Conservation (phyloP, 805 yeast species). For the Yamadazyma phyllophila region DNA sequence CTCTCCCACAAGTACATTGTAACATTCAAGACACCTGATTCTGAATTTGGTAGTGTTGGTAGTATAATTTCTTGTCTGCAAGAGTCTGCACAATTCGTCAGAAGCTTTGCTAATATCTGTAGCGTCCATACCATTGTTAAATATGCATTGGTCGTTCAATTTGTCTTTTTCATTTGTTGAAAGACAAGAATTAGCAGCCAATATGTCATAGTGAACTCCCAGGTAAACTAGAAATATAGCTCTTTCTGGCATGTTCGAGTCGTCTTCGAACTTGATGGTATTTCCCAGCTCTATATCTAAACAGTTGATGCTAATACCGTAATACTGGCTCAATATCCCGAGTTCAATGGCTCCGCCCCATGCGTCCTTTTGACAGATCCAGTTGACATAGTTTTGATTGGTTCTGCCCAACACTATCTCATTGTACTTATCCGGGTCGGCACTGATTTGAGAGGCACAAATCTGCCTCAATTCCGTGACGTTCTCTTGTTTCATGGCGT, state of each 20-base stretch:
- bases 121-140: conserved; percentile 35
- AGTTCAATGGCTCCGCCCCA: conserved; percentile 89
- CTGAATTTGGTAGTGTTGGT: conserved; percentile 64
- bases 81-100: conserved; percentile 35
- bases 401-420: conserved; percentile 59
- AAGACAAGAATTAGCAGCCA: conserved; percentile 20
- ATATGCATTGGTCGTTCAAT: conserved; percentile 39
- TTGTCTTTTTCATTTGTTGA: conserved; percentile 22
- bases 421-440: conserved; percentile 41
- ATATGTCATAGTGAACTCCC: conserved; percentile 74
- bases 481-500: conserved; percentile 43
- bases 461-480: conserved; percentile 50
- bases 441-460: conserved; percentile 46
- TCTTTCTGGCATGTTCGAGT: conserved; percentile 30
- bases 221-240: conserved; percentile 59
- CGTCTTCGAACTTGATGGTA: conserved; percentile 48
- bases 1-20: conserved; percentile 55
- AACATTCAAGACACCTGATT: conserved; percentile 58
- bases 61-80: conserved; percentile 54
- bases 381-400: conserved; percentile 47
- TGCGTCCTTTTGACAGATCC: conserved; percentile 59
- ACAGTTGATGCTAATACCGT: conserved; percentile 53
- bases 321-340: conserved; percentile 54
- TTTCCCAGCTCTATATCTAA: conserved; percentile 64
- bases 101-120: conserved; percentile 10